These are phyloP conservation scores for Lophiostoma macrostomum DNA, from an alignment of 495 filamentous ascomycete genomes.

Conservation along the genomic window DNA sequence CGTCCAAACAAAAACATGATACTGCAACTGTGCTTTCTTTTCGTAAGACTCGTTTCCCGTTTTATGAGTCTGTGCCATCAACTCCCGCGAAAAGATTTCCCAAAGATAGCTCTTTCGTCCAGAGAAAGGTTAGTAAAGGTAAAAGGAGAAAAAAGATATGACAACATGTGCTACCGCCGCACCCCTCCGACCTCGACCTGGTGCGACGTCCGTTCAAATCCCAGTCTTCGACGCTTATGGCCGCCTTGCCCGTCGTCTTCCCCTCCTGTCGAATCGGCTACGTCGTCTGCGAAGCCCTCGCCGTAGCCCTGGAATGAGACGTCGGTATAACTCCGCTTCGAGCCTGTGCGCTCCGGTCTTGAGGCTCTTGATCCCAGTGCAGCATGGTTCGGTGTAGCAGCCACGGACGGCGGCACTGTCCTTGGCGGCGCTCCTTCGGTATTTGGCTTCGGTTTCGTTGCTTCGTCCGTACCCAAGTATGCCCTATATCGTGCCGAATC, in stretches of 20 bases:
- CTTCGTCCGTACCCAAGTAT: constrained; percentile 26
- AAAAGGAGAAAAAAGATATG: no score
- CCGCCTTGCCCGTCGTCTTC: constrained; percentile 37
- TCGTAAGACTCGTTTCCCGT: no score
- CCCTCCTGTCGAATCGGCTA: constrained; percentile 44
- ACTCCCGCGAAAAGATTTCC: no score
- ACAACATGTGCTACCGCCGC: no score
- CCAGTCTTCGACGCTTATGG: constrained; percentile 39
- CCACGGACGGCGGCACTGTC: not conserved
- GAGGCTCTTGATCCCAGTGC: constrained; percentile 15
- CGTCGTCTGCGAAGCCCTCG: constrained; percentile 61
- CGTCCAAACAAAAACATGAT: no score
- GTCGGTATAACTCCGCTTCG: constrained; percentile 67
- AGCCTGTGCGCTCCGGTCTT: constrained; percentile 57
- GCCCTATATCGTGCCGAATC: constrained; percentile 5
- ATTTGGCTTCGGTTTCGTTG: constrained; percentile 46
- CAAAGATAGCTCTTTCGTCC: no score
- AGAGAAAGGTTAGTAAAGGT: no score
- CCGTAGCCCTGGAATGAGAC: constrained; percentile 66
- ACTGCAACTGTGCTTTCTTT: no score
- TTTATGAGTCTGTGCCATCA: no score
- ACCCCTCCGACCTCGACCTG: constrained; percentile 24
- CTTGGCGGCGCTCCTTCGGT: constrained; percentile 40
- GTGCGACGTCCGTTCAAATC: constrained; percentile 19
- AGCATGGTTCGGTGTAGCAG: constrained; percentile 14